Evolutionary conservation across 345 rosid genomes (phyloP), one percentile per base, ranked within the genome.

Genomic region (Durio zibethinus): DNA sequence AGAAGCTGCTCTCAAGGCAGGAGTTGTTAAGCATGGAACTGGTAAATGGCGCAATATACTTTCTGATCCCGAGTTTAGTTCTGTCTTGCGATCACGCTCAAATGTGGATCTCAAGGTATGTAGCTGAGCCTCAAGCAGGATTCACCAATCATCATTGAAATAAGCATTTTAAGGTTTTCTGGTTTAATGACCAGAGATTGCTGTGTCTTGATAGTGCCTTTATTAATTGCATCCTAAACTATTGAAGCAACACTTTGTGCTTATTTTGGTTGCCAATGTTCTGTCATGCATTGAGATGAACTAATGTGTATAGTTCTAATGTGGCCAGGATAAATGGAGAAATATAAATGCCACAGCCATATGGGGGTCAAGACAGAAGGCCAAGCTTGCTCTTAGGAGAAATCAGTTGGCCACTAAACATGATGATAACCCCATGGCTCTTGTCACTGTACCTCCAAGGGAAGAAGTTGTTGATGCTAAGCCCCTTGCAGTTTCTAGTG

Each of bases 41-140:
- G 98, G 99, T 0, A 97, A 97, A 81, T 97, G 99, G 99, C 94
- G 99, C 56, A 92, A 98, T 0, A 97, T 97, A 73, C 98, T 97
- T 72, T 91, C 90, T 9, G 99, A 94, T 86, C 87, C 97, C 8
- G 97, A 91, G 86, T 97, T 88, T 83, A 91, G 92, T 63, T 72
- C 81, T 27, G 82, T 91, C 42, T 82, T 97, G 42, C 87, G 83
- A 83, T 84, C 92, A 72, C 98, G 98, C 35, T 97, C 99, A 0
- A 97, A 97, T 88, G 98, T 97, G 79, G 99, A 97, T 89, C 97
- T 97, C 72, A 97, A 97, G 96, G 99, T 92, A 80, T 40, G 69
- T 40, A 45, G 12, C 12, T 53, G 56, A 56, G 65, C 16, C 43
- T 27, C 0, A 21, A 7, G 75, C 54, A 29, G 68, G 40, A 35